Base-by-base conservation (phyloP, 306 rosid genomes). In the Vicia faba region DNA sequence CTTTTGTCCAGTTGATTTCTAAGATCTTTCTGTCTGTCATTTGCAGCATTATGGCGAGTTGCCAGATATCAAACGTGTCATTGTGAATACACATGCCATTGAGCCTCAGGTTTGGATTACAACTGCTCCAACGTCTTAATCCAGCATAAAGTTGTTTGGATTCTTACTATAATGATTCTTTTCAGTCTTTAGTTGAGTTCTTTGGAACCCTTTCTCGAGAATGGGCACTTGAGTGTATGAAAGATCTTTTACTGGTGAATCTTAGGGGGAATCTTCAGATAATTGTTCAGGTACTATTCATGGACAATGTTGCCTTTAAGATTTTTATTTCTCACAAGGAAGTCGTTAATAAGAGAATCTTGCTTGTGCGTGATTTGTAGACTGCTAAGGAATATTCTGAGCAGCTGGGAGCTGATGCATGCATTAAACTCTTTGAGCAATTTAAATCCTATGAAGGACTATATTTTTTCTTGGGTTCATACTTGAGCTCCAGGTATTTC, bases 201-300 rank as follows among this genome's bases (percentile, higher is more conserved):
- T 92, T 92, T 18, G 97, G 97, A 29, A 92, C 97, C 61, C 87
- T 92, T 61, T 92, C 97, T n/a, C 83, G 75, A 28, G 97, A 92
- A 82, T 92, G 97, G 97, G 97, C 91, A 43, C 84, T 92, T 79
- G 97, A 92, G 81, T 92, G 97, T 45, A 92, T 92, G 97, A 92
- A 92, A 83, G 97, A 92, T 81, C 97, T 92, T 81, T 76, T 92
- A 68, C 78, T 92, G 73, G 97, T 92, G 68, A 92, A 92, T 73
- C 87, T 92, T 64, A 92, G 97, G 83, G 97, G 91, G 31, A 92
- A 92, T 81, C 96, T 92, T 79, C 97, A 89, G 86, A 89, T 92
- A 49, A 92, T 89, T 72, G 97, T 92, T 41, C 97, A 92, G 97
- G 97, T 89, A 70, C 59, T 26, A 14, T 66, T 25, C 56, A 14